Base-by-base conservation (phyloP, 2,329 filamentous ascomycete species). In the Diaporthe sp. region DNA sequence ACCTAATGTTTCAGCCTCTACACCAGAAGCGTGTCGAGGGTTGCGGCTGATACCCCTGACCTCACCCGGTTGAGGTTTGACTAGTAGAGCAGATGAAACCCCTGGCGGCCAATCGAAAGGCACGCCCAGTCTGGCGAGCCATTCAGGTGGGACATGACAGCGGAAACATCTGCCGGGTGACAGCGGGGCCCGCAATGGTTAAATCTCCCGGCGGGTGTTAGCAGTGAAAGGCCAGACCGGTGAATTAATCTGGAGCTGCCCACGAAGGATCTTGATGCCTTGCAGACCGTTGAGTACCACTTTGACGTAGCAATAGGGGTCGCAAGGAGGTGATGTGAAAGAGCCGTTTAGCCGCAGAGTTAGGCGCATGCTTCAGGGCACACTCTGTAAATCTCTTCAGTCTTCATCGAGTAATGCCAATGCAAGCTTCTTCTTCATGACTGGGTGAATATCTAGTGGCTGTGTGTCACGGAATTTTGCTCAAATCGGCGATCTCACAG, bases 1-100 rank as follows among this genome's bases (percentile, higher is more conserved):
- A 70, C 49, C 65, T 70, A 70, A 70, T 70, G 65, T 70, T 70
- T 70, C 65, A 70, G 65, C 65, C 65, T 70, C 49, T 22, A 70
- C 49, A 55, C 49, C 65, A 70, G 46, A 37, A 13, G 13, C 49
- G 49, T 55, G 65, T 55, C 49, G 65, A 70, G 65, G 65, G 65
- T 55, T 70, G 49, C 49, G 46, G 65, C 12, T 55, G 49, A 17
- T 17, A 42, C 65, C 49, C 65, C 65, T 42, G 49, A 12, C 65
- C 25, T 28, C 15, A 28, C 46, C 22, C n/a, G 34, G 31, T 34
- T 19, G 65, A 53, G 17, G 65, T 70, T 70, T 70, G 65, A 70
- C 65, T 55, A 70, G 65, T 22, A 70, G 4, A 39, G 46, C 15
- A 28, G 49, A 53, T 70, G 65, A 70, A 70, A 55, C 65, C 65